A percentile compares a stretch with the other conserved stretches of the same genome.
phyloP scores from a whole-genome alignment of 2,329 filamentous ascomycete genomes.

The Juglanconis sp. region DNA sequence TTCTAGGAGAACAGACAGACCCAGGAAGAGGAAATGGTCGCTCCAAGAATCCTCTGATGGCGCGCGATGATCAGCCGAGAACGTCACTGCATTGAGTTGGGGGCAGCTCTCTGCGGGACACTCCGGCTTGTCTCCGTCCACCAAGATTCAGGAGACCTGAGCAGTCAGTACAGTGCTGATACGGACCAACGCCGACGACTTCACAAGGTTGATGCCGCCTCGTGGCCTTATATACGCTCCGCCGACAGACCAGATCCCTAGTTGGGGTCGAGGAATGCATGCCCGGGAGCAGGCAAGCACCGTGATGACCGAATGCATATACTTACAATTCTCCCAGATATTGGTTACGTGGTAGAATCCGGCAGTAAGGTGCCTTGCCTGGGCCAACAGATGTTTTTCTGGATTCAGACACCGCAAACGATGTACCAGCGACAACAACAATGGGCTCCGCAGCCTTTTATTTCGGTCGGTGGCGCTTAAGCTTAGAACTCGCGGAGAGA shows the following conservation, averaged over 20 bases:
- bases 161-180: conserved; percentile 12
- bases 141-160: background rate
- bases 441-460: background rate
- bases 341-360: conserved; percentile 13
- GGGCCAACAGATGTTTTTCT: conserved; percentile 18
- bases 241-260: background rate
- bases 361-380: conserved; percentile 17
- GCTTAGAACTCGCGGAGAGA: background rate
- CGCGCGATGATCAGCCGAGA: background rate
- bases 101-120: conserved; percentile 14
- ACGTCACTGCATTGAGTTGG: conserved; percentile 11
- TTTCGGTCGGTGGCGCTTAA: conserved; percentile 5
- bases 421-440: conserved; percentile 5
- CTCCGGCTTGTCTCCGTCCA: conserved; percentile 1
- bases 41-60: background rate
- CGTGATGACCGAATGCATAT: background rate
- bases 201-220: conserved; percentile 19
- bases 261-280: background rate
- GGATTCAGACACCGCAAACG: conserved; percentile 1
- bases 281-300: background rate
- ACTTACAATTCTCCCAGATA: conserved; percentile 17
- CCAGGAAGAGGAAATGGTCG: conserved; percentile 10
- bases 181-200: conserved; percentile 14
- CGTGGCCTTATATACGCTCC: background rate
- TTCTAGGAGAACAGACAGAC: conserved; percentile 22